phyloP scores from a whole-genome alignment of 257 asterid species.

The Nicotiana benthamiana region DNA sequence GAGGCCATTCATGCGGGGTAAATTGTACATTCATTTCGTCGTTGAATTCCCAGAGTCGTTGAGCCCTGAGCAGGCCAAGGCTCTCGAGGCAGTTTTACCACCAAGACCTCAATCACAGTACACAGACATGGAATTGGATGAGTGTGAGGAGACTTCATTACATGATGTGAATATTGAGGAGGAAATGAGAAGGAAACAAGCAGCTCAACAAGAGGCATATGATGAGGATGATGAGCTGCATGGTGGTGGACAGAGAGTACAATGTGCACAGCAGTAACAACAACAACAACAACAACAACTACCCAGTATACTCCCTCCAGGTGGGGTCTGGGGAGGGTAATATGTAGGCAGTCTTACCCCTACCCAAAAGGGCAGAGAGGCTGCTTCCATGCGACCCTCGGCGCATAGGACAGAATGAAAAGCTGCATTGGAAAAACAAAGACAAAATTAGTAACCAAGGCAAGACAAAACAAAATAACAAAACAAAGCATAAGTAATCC shows the following conservation, averaged over 20 bases:
- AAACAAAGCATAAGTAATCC: too few relatives aligned
- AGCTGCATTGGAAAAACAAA: too few relatives aligned
- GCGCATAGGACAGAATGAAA: too few relatives aligned
- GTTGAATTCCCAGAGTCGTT: conserved; percentile 58
- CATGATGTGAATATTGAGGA: conserved; percentile 65
- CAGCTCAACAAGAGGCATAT: conserved; percentile 53
- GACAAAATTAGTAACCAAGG: too few relatives aligned
- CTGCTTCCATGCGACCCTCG: too few relatives aligned
- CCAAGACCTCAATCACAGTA: conserved; percentile 32
- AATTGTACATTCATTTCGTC: conserved; percentile 43
- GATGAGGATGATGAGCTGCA: conserved; percentile 64
- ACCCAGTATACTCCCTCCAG: too few relatives aligned
- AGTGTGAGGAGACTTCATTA: conserved; percentile 68
- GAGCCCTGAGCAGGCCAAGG: conserved; percentile 35
- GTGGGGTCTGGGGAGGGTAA: too few relatives aligned
- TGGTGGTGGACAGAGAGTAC: conserved; percentile 70
- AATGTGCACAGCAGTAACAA: conserved; percentile 89
- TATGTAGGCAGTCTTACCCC: too few relatives aligned
- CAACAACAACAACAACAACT: too few relatives aligned
- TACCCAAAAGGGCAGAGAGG: too few relatives aligned
- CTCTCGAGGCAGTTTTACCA: conserved; percentile 39
- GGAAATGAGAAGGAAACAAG: conserved; percentile 59
- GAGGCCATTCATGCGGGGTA: conserved; percentile 64
- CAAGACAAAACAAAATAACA: too few relatives aligned
- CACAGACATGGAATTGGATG: conserved; percentile 65